Base-by-base conservation (phyloP, 345 rosid genomes). In the Garcia nutans region DNA sequence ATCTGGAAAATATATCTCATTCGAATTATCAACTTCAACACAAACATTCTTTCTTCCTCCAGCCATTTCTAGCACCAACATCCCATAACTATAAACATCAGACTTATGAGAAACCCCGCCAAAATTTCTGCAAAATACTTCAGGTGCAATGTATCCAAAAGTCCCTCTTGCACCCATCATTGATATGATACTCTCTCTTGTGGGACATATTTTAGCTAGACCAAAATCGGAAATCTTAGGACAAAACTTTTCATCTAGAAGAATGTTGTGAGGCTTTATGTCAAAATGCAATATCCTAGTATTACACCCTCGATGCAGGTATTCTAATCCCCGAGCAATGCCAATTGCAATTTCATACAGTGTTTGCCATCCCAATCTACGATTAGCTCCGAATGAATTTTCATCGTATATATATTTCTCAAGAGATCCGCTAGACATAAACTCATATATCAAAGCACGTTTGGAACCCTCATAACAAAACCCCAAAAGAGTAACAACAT, bases 161-260 rank as follows among this genome's bases (percentile, higher is more conserved):
- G 71, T 68, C 7, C 71, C 71, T 68, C 57, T 68, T 10, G 56
- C 33, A 23, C 33, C 56, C 41, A 54, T 5, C 57, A 49, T 5
- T 23, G 71, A 49, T 20, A 68, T 26, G 2, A 10, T 24, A 68
- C 57, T 68, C 26, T 68, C 57, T 13, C 49, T 13, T 49, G 20
- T 50, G 3, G 5, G 0, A n/a, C 33, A 23, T 49, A 68, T 52
- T 28, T 49, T 68, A 11, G 71, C 71, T 1, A 68, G 58, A 45
- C 71, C 71, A 49, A 68, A 68, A 24, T 68, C 71, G 3, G 71
- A 68, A 24, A 68, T 68, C 19, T 50, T 24, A 5, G 71, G 71
- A 23, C 33, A n/a, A 0, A 45, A 68, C 5, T 20, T 20, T n/a
- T 68, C 71, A 50, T 49, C 71, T 0, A 66, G 52, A 44, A 66